Conservation (phyloP, 2,329 filamentous ascomycete species). For the Fusarium sp. region DNA sequence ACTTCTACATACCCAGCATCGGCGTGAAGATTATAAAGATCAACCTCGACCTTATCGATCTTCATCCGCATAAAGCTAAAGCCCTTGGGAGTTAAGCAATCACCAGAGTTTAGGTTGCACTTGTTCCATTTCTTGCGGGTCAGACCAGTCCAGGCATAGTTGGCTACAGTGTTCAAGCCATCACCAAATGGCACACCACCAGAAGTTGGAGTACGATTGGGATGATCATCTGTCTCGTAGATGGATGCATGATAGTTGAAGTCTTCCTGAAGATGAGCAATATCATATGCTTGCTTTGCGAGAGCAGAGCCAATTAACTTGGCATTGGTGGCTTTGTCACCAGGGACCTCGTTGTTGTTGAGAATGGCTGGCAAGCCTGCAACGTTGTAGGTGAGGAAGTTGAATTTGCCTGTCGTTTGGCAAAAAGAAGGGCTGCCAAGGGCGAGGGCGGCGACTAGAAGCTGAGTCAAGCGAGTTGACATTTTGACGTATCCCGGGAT, state of each 20-base stretch:
- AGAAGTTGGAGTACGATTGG: slow-evolving; percentile 74
- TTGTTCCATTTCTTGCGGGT: slow-evolving; percentile 71
- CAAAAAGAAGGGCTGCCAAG: slow-evolving; percentile 6
- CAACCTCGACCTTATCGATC: slow-evolving; percentile 69
- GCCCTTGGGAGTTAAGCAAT: slow-evolving; percentile 79
- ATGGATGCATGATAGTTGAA: slow-evolving; percentile 78
- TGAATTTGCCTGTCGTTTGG: slow-evolving; percentile 59
- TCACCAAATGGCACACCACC: slow-evolving; percentile 75
- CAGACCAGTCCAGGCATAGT: slow-evolving; percentile 68
- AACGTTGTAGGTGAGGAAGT: slow-evolving; percentile 71
- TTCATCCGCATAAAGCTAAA: slow-evolving; percentile 76
- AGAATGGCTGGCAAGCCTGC: slow-evolving; percentile 71
- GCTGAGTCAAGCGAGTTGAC: slow-evolving; percentile 3
- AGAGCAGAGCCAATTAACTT: slow-evolving; percentile 70
- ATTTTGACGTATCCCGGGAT: slow-evolving; percentile 5
- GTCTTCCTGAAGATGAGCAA: slow-evolving; percentile 78
- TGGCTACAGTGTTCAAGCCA: slow-evolving; percentile 75
- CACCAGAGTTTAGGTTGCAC: slow-evolving; percentile 71
- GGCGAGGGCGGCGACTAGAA: slow-evolving; percentile 25
- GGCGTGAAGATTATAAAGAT: slow-evolving; percentile 77
- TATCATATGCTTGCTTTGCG: slow-evolving; percentile 69
- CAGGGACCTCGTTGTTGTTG: slow-evolving; percentile 70
- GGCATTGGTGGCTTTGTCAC: slow-evolving; percentile 73
- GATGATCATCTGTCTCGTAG: slow-evolving; percentile 72
- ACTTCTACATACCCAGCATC: slow-evolving; percentile 65